Conservation (phyloP, 331 rosid genomes). For the Cydonia oblonga region DNA sequence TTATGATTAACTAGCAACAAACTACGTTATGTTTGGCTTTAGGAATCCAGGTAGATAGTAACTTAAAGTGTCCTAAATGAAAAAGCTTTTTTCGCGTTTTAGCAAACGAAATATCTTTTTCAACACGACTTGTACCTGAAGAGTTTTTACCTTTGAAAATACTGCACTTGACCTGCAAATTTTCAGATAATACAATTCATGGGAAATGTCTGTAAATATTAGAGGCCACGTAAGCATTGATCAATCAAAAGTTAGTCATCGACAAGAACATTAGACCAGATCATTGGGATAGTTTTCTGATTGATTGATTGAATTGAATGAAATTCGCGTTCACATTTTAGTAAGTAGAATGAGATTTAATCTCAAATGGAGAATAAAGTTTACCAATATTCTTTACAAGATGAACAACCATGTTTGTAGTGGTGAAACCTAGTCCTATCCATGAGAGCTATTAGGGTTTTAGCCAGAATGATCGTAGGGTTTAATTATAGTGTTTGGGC, state of each 20-base stretch:
- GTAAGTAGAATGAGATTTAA: background rate
- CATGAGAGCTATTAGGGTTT: no score
- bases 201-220: background rate
- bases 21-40: background rate
- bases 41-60: background rate
- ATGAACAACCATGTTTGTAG: constrained; percentile 53
- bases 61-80: background rate
- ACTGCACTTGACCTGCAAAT: background rate
- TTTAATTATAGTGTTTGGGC: no score
- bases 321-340: background rate
- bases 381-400: constrained; percentile 76
- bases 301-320: no score
- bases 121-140: background rate
- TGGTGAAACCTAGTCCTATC: constrained; percentile 84
- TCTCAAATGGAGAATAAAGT: background rate
- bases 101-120: background rate
- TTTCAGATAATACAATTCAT: background rate
- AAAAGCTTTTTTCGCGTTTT: background rate
- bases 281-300: no score
- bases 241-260: background rate
- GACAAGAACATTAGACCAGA: no score
- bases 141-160: background rate
- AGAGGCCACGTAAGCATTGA: background rate
- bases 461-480: no score
- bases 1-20: background rate